Evolutionary conservation across 768 basidiomycete genomes (phyloP).

Genomic region (Amanita polypyramis): DNA sequence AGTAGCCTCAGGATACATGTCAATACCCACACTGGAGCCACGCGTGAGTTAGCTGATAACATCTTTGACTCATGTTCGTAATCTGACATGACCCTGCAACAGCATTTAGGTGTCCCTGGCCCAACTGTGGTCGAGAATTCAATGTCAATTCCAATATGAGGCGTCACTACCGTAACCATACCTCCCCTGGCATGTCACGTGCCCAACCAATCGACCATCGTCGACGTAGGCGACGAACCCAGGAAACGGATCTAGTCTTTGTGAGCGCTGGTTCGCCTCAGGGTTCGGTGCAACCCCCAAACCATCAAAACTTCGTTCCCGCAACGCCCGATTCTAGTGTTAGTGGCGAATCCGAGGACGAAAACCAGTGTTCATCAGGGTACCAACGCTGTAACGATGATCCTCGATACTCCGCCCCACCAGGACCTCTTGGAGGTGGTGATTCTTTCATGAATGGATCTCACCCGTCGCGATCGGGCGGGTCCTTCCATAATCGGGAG

Average conservation of each 20-base stretch:
- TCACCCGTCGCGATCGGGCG: not conserved
- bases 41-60: slow-evolving; percentile 34
- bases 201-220: slow-evolving; percentile 18
- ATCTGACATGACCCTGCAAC: slow-evolving; percentile 1
- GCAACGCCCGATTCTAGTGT: slow-evolving; percentile 4
- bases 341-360: slow-evolving; percentile 7
- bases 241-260: slow-evolving; percentile 10
- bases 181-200: slow-evolving; percentile 22
- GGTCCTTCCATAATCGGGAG: not conserved
- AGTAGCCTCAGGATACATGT: slow-evolving; percentile 57
- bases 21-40: slow-evolving; percentile 61
- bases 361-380: not conserved
- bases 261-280: slow-evolving; percentile 7
- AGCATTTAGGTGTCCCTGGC: slow-evolving; percentile 72
- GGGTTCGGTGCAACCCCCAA: not conserved
- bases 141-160: slow-evolving; percentile 85
- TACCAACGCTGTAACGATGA: not conserved
- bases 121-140: slow-evolving; percentile 65
- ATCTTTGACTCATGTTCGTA: not conserved
- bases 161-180: slow-evolving; percentile 65
- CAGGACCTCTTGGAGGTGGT: not conserved
- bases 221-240: slow-evolving; percentile 14
- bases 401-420: not conserved
- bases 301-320: not conserved
- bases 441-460: not conserved